Conservation (phyloP, 495 filamentous ascomycete genomes). For the Aspergillus avenaceus region DNA sequence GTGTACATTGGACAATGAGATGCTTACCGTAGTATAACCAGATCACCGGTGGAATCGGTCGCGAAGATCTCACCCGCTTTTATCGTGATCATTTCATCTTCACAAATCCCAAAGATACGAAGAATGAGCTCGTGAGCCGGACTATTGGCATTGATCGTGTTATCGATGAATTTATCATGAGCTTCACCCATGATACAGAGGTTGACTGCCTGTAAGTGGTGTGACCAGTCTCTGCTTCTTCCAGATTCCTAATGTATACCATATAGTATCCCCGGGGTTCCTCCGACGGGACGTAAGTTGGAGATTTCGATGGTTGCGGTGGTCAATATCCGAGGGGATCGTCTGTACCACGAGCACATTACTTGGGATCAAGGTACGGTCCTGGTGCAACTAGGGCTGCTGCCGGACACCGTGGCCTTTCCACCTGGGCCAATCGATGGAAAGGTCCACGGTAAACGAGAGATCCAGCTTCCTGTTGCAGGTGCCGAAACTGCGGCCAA, state of each 20-base stretch:
- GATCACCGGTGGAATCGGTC: conserved; percentile 55
- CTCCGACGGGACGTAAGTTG: too few relatives aligned
- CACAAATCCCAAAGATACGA: conserved; percentile 54
- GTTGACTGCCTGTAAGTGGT: conserved; percentile 65
- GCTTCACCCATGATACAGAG: conserved; percentile 58
- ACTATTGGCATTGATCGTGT: conserved; percentile 54
- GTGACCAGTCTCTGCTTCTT: too few relatives aligned
- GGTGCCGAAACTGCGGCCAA: conserved; percentile 62
- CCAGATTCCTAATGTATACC: too few relatives aligned
- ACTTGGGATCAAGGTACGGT: conserved; percentile 77
- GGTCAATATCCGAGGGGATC: conserved; percentile 68
- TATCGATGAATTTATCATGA: conserved; percentile 48
- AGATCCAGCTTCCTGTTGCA: conserved; percentile 64
- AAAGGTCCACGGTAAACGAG: conserved; percentile 32
- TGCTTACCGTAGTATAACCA: too few relatives aligned
- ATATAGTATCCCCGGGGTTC: too few relatives aligned
- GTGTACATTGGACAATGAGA: not conserved
- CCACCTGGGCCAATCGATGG: conserved; percentile 48
- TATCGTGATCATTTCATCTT: conserved; percentile 67
- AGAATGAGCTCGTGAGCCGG: conserved; percentile 60
- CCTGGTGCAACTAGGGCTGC: conserved; percentile 62
- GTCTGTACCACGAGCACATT: conserved; percentile 72
- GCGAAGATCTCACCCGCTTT: conserved; percentile 53
- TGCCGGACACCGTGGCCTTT: conserved; percentile 58
- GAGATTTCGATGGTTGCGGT: too few relatives aligned